phyloP scores from a whole-genome alignment of 78 protist genomes.

The Chrysochromulina parva region DNA sequence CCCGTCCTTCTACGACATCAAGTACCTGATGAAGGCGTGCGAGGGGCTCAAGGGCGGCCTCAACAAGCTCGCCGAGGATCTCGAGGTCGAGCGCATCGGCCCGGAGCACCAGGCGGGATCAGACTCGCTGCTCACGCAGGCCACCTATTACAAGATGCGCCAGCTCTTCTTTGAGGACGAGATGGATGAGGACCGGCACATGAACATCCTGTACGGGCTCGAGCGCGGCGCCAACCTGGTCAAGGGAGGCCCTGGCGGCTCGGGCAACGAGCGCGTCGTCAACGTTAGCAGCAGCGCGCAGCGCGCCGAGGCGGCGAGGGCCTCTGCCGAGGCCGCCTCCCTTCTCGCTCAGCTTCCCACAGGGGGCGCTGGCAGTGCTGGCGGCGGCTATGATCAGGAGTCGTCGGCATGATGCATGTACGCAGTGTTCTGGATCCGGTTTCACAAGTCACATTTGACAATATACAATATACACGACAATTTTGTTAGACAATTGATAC shows the following conservation, averaged over 20 bases:
- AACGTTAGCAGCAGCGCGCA: too few species aligned
- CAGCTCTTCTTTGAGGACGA: conserved; percentile 78
- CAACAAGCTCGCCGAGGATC: conserved; percentile 89
- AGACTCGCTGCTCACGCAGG: conserved; percentile 88
- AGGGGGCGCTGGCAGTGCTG: too few species aligned
- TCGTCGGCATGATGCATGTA: too few species aligned
- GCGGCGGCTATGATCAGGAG: too few species aligned
- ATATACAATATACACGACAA: too few species aligned
- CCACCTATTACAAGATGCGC: conserved; percentile 90
- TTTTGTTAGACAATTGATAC: too few species aligned
- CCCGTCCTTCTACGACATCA: conserved; percentile 92
- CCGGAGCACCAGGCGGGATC: conserved; percentile 98
- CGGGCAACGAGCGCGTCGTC: too few species aligned
- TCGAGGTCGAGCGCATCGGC: conserved; percentile 87
- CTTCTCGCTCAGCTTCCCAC: too few species aligned
- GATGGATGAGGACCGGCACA: conserved; percentile 80
- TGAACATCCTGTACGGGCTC: conserved; percentile 48
- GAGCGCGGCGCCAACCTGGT: neutral
- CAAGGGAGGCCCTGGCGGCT: neutral
- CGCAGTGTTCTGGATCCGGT: too few species aligned
- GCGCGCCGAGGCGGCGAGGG: too few species aligned
- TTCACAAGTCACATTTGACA: too few species aligned
- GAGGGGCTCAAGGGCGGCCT: conserved; percentile 91
- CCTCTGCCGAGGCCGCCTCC: too few species aligned
- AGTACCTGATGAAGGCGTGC: conserved; percentile 82